A percentile compares a stretch with the other conserved stretches of the same genome.
Evolutionary conservation across 1,139 yeast genomes (phyloP).

Genomic region (Zygosaccharomyces sapae): DNA sequence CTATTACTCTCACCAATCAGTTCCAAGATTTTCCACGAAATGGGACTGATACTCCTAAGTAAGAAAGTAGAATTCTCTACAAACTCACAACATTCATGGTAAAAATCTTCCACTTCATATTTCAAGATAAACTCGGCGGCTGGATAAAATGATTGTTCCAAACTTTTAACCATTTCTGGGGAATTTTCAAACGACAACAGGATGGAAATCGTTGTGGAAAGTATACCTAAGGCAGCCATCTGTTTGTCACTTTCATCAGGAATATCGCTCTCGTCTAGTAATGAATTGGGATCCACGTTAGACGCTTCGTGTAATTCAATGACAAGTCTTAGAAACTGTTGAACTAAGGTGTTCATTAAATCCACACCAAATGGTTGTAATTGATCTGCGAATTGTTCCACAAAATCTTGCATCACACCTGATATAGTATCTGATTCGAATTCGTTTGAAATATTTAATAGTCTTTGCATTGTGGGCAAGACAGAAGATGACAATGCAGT

Average conservation of each 20-base stretch:
- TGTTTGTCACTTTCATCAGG: conserved; percentile 64
- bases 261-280: conserved; percentile 44
- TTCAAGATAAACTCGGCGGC: conserved; percentile 63
- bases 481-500: conserved; percentile 64
- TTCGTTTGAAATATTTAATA: conserved; percentile 70
- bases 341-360: conserved; percentile 71
- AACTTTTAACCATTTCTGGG: conserved; percentile 55
- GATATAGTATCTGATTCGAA: conserved; percentile 85
- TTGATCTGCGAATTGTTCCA: conserved; percentile 81
- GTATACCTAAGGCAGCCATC: conserved; percentile 81
- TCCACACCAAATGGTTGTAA: conserved; percentile 92
- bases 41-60: conserved; percentile 63
- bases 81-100: conserved; percentile 76
- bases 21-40: conserved; percentile 71
- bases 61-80: conserved; percentile 82
- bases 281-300: conserved; percentile 47
- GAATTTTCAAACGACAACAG: conserved; percentile 82
- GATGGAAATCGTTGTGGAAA: conserved; percentile 86
- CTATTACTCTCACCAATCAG: conserved; percentile 52
- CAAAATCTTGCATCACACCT: conserved; percentile 93
- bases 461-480: conserved; percentile 76
- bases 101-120: conserved; percentile 69
- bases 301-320: conserved; percentile 64
- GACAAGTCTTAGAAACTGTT: conserved; percentile 73
- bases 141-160: conserved; percentile 74